These are phyloP conservation scores for Scheffersomyces spartinae DNA, from an alignment of 805 yeast species.

Conservation along the genomic window DNA sequence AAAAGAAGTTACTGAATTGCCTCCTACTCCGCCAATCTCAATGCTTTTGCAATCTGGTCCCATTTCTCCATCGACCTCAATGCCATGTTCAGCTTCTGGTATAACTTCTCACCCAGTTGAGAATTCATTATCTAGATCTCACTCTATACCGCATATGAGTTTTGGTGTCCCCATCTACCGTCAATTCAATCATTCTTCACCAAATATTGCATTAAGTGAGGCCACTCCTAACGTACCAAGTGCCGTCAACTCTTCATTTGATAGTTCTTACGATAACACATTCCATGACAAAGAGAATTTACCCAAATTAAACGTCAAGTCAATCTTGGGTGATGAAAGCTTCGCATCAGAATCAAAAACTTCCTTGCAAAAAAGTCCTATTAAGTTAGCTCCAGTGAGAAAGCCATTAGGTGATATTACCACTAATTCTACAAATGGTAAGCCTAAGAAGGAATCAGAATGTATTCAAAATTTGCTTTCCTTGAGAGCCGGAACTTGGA, in stretches of 20 bases:
- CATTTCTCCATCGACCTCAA: slow-evolving; percentile 1
- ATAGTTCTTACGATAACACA: too few species aligned
- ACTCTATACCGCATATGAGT: slow-evolving; percentile 2
- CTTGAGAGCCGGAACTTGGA: slow-evolving; percentile 25
- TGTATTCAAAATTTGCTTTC: slow-evolving; percentile 31
- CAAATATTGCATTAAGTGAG: too few species aligned
- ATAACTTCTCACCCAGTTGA: background rate
- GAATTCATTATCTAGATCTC: too few species aligned
- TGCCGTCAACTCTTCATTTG: too few species aligned
- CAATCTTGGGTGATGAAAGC: too few species aligned
- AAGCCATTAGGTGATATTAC: slow-evolving; percentile 6
- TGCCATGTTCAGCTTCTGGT: slow-evolving; percentile 1
- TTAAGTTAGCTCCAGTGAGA: slow-evolving; percentile 2
- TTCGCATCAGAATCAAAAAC: too few species aligned
- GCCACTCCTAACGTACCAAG: too few species aligned
- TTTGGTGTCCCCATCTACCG: too few species aligned
- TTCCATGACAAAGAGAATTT: too few species aligned
- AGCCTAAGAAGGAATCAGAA: slow-evolving; percentile 10
- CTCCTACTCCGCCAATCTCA: slow-evolving; percentile 22
- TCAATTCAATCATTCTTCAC: too few species aligned
- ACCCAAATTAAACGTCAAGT: too few species aligned
- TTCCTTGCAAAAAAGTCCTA: too few species aligned
- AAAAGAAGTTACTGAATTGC: slow-evolving; percentile 30
- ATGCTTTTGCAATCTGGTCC: slow-evolving; percentile 1
- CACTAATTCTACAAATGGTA: slow-evolving; percentile 2